Conservation (phyloP, 1,284 basidiomycete species). For the Trametes hirsuta region DNA sequence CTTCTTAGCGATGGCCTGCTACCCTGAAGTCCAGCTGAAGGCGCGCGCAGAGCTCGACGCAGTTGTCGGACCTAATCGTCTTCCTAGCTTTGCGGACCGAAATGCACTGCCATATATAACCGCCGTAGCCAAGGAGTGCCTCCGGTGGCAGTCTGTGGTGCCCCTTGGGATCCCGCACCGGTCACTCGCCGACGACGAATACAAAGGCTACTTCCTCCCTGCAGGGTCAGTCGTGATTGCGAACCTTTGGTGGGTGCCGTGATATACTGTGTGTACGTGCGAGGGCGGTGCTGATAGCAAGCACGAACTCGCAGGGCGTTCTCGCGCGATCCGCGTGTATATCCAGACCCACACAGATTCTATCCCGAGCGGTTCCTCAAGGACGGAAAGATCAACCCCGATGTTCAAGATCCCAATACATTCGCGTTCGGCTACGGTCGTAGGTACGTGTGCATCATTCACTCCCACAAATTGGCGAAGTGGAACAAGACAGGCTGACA, state of each 20-base stretch:
- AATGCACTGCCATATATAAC: conserved; percentile 17
- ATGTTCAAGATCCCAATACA: conserved; percentile 32
- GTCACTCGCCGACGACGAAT: conserved; percentile 34
- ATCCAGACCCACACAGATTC: conserved; percentile 40
- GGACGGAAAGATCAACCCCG: conserved; percentile 36
- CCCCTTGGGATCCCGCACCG: conserved; percentile 33
- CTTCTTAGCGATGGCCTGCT: conserved; percentile 39
- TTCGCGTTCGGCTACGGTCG: conserved; percentile 41
- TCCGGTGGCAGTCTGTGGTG: conserved; percentile 21
- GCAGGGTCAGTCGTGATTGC: conserved; percentile 31
- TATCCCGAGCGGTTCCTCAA: conserved; percentile 42
- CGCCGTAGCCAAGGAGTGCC: conserved; percentile 15
- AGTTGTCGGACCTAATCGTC: conserved; percentile 31
- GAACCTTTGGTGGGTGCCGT: conserved; percentile 33
- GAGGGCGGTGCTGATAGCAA: not conserved
- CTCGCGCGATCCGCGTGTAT: conserved; percentile 33
- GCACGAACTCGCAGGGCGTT: conserved; percentile 19
- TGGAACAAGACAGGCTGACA: not conserved
- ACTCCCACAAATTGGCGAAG: not conserved
- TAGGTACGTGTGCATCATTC: conserved; percentile 26
- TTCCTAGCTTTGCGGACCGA: conserved; percentile 42
- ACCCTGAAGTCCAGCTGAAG: conserved; percentile 41
- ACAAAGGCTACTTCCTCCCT: conserved; percentile 35
- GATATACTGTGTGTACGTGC: not conserved
- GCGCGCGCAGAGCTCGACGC: conserved; percentile 35